phyloP scores from a whole-genome alignment of 441 rosid species.

The Macaranga tanarius region DNA sequence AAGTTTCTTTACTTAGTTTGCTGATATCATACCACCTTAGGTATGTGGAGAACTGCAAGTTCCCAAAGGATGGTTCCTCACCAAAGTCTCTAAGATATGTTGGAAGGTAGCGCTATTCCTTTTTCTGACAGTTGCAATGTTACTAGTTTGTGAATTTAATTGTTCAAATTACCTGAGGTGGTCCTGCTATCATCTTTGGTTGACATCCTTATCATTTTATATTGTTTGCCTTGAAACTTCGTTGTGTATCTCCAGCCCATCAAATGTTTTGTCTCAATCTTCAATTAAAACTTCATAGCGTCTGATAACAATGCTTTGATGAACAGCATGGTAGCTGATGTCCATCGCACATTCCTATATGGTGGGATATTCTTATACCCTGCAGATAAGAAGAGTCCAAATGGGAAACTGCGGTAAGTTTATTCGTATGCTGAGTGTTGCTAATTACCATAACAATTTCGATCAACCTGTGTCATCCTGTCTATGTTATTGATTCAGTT shows the following conservation, averaged over 20 bases:
- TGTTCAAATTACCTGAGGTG: no score
- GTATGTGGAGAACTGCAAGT: constrained; percentile 91
- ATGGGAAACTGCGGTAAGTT: constrained; percentile 88
- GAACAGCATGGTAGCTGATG: constrained; percentile 96
- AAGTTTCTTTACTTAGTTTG: constrained; percentile 12
- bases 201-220: no score
- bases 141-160: not conserved
- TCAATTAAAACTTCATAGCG: constrained; percentile 1
- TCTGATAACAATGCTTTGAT: constrained; percentile 18
- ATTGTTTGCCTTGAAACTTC: no score
- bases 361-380: constrained; percentile 98
- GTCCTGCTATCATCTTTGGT: no score
- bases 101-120: constrained; percentile 62
- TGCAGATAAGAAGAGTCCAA: constrained; percentile 91
- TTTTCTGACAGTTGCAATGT: not conserved
- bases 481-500: not conserved
- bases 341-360: constrained; percentile 90
- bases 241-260: not conserved
- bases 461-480: not conserved
- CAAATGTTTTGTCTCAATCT: not conserved
- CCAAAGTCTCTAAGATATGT: constrained; percentile 88
- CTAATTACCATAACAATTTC: not conserved
- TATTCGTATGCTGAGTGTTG: not conserved
- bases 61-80: constrained; percentile 77
- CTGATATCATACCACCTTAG: constrained; percentile 34